Conservation (phyloP, 805 yeast species). For the Metschnikowia vanudenii region DNA sequence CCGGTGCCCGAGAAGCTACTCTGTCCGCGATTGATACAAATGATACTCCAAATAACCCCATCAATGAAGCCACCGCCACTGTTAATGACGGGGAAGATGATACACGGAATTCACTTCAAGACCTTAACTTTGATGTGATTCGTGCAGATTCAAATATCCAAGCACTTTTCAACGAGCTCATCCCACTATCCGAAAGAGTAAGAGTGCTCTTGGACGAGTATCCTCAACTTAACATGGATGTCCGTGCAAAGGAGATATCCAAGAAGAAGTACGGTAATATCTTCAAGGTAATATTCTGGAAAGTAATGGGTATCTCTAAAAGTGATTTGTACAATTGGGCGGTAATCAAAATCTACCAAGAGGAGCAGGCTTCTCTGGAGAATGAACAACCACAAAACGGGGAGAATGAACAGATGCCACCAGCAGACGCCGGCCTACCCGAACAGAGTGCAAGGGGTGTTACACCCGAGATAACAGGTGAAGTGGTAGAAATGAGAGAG, state of each 20-base stretch:
- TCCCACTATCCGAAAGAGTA: constrained; percentile 44
- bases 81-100: constrained; percentile 1
- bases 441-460: not conserved
- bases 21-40: no score
- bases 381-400: not conserved
- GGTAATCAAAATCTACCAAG: constrained; percentile 28
- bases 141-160: constrained; percentile 39
- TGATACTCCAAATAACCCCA: not conserved
- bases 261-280: constrained; percentile 29
- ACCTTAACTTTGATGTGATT: constrained; percentile 31
- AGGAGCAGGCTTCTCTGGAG: constrained; percentile 10
- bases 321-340: constrained; percentile 52
- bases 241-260: constrained; percentile 41
- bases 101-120: not conserved
- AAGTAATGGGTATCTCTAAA: constrained; percentile 51
- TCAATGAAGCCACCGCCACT: not conserved
- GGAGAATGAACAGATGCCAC: not conserved
- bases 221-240: constrained; percentile 42
- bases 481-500: constrained; percentile 8
- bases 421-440: no score
- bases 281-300: constrained; percentile 48
- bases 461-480: not conserved
- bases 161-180: constrained; percentile 37
- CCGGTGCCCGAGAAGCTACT: no score
- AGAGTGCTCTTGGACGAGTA: constrained; percentile 35